phyloP scores from a whole-genome alignment of 148 eudicot genomes.

The Diospyros kaki region DNA sequence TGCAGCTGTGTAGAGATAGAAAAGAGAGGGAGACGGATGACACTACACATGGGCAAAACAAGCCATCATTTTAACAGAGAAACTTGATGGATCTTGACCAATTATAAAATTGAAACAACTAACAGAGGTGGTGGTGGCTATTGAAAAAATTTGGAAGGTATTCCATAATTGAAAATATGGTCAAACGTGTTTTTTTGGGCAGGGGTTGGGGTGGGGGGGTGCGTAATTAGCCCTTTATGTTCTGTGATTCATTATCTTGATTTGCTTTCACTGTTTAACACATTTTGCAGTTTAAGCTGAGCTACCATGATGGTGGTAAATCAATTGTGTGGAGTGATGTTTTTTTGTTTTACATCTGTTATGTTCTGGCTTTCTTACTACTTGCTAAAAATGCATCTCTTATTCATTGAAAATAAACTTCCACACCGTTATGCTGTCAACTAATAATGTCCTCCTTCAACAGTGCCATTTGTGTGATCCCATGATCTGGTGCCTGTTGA shows the following conservation, averaged over 20 bases:
- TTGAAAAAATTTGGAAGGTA: no score
- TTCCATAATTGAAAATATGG: no score
- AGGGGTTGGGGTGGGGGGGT: no score
- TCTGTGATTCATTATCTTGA: background rate
- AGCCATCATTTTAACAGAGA: no score
- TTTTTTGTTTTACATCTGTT: background rate
- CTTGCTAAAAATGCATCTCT: constrained; percentile 2
- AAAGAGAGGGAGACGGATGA: no score
- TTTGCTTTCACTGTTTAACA: constrained; percentile 4
- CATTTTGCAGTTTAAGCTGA: background rate
- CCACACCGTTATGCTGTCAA: constrained; percentile 5
- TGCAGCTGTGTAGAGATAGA: no score
- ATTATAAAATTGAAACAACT: no score
- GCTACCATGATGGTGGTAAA: background rate
- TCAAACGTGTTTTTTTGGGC: no score
- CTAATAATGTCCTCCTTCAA: constrained; percentile 3
- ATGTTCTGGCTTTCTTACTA: background rate
- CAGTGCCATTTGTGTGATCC: background rate
- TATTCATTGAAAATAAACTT: background rate
- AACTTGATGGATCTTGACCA: no score
- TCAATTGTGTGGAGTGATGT: constrained; percentile 1
- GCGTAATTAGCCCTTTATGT: no score
- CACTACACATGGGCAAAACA: no score
- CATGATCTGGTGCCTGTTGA: constrained; percentile 20
- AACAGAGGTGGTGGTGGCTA: no score